Conservation (phyloP, 441 rosid genomes). For the Erysimum pusillum region DNA sequence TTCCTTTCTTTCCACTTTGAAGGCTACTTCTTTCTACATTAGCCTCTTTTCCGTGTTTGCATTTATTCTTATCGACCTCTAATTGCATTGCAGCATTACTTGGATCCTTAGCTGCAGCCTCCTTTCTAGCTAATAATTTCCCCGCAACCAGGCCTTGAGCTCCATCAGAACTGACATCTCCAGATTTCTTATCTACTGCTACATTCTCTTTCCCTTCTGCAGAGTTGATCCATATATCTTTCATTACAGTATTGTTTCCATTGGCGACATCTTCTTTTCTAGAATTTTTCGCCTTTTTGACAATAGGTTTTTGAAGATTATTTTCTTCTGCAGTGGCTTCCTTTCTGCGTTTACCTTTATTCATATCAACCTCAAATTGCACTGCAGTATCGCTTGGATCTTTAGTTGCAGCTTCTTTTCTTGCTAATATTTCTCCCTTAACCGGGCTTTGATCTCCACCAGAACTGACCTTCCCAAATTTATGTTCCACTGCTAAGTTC, state of each 20-base stretch:
- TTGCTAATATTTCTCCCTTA: constrained; percentile 38
- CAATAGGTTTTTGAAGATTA: constrained; percentile 16
- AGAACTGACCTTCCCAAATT: constrained; percentile 44
- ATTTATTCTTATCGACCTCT: background rate
- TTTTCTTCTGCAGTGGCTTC: constrained; percentile 25
- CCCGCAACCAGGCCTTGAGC: constrained; percentile 38
- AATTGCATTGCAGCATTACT: constrained; percentile 30
- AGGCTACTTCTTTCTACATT: background rate
- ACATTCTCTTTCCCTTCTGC: constrained; percentile 59
- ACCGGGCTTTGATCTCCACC: constrained; percentile 41
- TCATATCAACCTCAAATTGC: constrained; percentile 30
- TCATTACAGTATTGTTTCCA: constrained; percentile 24
- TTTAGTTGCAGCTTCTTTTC: constrained; percentile 33
- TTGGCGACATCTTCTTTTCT: constrained; percentile 10
- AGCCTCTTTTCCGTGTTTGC: background rate
- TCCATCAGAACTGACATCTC: constrained; percentile 45
- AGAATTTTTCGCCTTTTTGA: constrained; percentile 22
- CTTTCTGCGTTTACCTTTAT: constrained; percentile 19
- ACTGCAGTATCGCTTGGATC: constrained; percentile 44
- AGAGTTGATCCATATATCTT: constrained; percentile 34
- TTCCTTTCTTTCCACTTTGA: constrained; percentile 33
- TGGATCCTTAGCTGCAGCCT: constrained; percentile 42
- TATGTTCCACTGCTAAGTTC: constrained; percentile 28
- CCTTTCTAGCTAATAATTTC: constrained; percentile 30
- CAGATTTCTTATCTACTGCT: constrained; percentile 26